Percentiles rank a stretch among this genome's conserved stretches.
Conservation (phyloP, 1,284 basidiomycete genomes). For the Boletus hoseneyae region DNA sequence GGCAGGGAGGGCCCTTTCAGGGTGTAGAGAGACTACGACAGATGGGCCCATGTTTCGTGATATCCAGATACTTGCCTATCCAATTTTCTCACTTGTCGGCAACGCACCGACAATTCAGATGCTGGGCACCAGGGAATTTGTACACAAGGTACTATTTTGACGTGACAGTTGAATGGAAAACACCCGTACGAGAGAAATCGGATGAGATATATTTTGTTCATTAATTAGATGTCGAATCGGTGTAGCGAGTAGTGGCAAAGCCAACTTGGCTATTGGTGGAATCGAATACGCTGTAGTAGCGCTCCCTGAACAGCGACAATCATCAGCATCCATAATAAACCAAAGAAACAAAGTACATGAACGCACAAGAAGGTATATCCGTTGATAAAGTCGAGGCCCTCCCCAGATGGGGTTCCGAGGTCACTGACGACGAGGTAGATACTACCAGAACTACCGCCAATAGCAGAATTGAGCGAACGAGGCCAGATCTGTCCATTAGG, state of each 20-base stretch:
- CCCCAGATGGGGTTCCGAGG: constrained; percentile 24
- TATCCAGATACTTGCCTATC: no score
- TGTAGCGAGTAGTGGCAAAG: constrained; percentile 43
- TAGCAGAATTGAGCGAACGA: neutral
- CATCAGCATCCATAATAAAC: neutral
- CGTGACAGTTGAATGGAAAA: no score
- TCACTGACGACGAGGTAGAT: neutral
- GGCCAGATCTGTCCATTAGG: no score
- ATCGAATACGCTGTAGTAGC: constrained; percentile 26
- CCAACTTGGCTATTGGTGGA: constrained; percentile 30
- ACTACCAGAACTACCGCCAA: neutral
- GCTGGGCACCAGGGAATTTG: no score
- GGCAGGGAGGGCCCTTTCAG: no score
- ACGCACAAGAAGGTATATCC: neutral
- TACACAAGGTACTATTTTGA: no score
- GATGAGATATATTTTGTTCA: no score
- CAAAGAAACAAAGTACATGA: neutral
- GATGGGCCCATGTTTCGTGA: no score
- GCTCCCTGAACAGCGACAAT: constrained; percentile 31
- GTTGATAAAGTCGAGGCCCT: constrained; percentile 36
- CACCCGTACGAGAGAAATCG: neutral
- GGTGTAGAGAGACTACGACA: no score
- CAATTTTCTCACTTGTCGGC: no score
- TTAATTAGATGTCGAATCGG: constrained; percentile 40
- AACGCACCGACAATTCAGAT: no score